Conservation (phyloP, 2,329 filamentous ascomycete species). For the Nigrospora oryzae region DNA sequence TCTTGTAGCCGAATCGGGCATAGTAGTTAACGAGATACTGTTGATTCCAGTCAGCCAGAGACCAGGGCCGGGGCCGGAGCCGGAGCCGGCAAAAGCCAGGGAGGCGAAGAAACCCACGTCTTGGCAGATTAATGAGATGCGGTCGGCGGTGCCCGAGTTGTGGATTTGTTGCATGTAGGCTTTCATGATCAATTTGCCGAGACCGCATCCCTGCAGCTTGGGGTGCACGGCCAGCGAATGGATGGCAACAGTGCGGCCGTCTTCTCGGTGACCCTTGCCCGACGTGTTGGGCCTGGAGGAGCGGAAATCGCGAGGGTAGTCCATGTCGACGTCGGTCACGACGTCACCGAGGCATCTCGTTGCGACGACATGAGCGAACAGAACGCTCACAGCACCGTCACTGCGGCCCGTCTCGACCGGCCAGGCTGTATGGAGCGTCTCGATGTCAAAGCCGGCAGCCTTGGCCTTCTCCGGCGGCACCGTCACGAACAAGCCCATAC, state of each 20-base stretch:
- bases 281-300: slow-evolving; percentile 34
- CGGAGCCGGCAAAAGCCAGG: not conserved
- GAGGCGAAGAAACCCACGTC: slow-evolving; percentile 37
- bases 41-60: not conserved
- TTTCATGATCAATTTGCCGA: slow-evolving; percentile 67
- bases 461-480: slow-evolving; percentile 37
- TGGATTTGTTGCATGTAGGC: slow-evolving; percentile 72
- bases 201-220: slow-evolving; percentile 62
- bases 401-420: slow-evolving; percentile 52
- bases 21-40: slow-evolving; percentile 67
- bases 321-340: slow-evolving; percentile 73
- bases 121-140: slow-evolving; percentile 69
- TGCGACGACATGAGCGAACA: slow-evolving; percentile 72
- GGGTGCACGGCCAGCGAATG: slow-evolving; percentile 78
- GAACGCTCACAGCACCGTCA: slow-evolving; percentile 46
- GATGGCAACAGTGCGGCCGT: slow-evolving; percentile 66
- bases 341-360: slow-evolving; percentile 56
- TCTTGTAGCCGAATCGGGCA: slow-evolving; percentile 63
- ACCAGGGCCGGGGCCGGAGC: too few relatives aligned
- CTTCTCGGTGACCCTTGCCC: slow-evolving; percentile 60
- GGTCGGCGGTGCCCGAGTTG: slow-evolving; percentile 59
- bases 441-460: slow-evolving; percentile 35
- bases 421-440: slow-evolving; percentile 45
- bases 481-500: slow-evolving; percentile 71
- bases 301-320: slow-evolving; percentile 59